Evolutionary conservation across 139 green algal species (phyloP), one percentile per base, ranked within the genome.

Genomic region (Chlorella sp.): DNA sequence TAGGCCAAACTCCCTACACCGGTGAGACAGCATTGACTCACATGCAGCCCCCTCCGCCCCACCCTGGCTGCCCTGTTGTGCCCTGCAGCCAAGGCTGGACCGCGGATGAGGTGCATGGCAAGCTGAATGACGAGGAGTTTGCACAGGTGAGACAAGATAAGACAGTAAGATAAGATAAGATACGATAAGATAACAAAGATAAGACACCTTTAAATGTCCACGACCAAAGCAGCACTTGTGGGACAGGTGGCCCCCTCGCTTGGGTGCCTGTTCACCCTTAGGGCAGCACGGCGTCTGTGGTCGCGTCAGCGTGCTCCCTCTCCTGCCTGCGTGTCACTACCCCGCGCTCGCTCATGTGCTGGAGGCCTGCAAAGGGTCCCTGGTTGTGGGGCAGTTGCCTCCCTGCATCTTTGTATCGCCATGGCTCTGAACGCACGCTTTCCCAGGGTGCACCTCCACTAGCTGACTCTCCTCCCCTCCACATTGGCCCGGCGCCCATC

Each of bases 61-160:
- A 71, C 73, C 32, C 15, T 22, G 2, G n/a, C 78, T 84, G 26
- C 40, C 60, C 32, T 36, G 19, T 36, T 15, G 57, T 76, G 18
- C n/a, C 26, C 53, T 36, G 84, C 84, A 88, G 84, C 66, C 86
- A 91, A 1, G 68, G 60, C 37, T 83, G 85, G 81, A 37, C 22
- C 5, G 95, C 92, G 9, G 89, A 85, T 21, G 91, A 95, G 53
- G 73, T 97, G 61, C 93, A 92, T 34, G 30, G 53, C 21, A 73
- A 86, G 34, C 86, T 97, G 84, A 61, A 87, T 15, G 86, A 91
- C 21, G 86, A 90, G 22, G 91, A 93, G 81, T 93, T 93, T 87
- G 87, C 69, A 1, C 86, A 89, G 86, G 71, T 82, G 81, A 21
- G n/a, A n/a, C n/a, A n/a, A n/a, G n/a, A n/a, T n/a, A n/a, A n/a